These are phyloP conservation scores for Melastoma malabathricum DNA, from an alignment of 345 rosid species.

Conservation along the genomic window DNA sequence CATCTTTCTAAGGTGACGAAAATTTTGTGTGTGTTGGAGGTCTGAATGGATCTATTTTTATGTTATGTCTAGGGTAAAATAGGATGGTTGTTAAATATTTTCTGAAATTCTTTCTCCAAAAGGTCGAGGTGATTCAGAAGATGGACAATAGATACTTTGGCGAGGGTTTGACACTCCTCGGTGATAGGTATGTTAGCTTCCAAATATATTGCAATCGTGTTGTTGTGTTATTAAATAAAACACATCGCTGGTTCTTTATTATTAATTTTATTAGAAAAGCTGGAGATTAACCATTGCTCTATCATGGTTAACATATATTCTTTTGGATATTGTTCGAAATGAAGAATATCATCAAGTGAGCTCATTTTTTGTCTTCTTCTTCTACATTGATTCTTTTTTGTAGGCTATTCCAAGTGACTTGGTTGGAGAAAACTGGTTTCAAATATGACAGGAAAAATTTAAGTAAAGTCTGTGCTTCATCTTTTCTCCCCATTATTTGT, in stretches of 20 bases:
- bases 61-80: not conserved
- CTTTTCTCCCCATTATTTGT: slow-evolving; percentile 2
- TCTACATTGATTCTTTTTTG: slow-evolving; percentile 33
- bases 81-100: not conserved
- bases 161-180: slow-evolving; percentile 84
- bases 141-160: slow-evolving; percentile 60
- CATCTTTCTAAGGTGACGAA: no score
- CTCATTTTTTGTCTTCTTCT: slow-evolving; percentile 11
- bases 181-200: slow-evolving; percentile 48
- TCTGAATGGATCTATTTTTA: not conserved
- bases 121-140: slow-evolving; percentile 47
- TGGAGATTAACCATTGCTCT: no score
- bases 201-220: not conserved
- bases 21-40: no score
- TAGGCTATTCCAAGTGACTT: slow-evolving; percentile 90
- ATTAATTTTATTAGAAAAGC: no score
- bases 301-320: no score
- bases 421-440: slow-evolving; percentile 84
- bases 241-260: not conserved
- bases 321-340: not conserved
- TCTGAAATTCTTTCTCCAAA: not conserved
- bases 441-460: slow-evolving; percentile 58
- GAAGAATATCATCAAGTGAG: not conserved
- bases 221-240: not conserved
- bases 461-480: slow-evolving; percentile 55